Percentiles rank a stretch among this genome's conserved stretches.
Conservation (phyloP, 1,139 yeast species). For the Geotrichum restrictum region DNA sequence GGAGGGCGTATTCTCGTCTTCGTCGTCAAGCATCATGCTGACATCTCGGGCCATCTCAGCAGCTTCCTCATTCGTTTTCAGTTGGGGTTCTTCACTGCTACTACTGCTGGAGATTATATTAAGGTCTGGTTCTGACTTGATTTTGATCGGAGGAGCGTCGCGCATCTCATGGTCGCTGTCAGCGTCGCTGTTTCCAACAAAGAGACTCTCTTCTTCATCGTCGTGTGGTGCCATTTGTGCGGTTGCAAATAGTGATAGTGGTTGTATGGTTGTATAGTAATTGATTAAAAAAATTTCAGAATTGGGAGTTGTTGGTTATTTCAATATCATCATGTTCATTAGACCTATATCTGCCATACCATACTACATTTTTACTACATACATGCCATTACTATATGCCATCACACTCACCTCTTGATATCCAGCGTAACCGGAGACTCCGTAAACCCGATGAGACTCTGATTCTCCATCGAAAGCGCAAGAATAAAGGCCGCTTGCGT, state of each 20-base stretch:
- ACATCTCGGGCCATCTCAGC: too few relatives aligned
- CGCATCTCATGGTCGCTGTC: slow-evolving; percentile 11
- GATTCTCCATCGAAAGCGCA: slow-evolving; percentile 6
- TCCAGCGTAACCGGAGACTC: not conserved
- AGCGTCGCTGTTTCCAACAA: slow-evolving; percentile 12
- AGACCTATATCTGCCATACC: too few relatives aligned
- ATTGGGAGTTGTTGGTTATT: too few relatives aligned
- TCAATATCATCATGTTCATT: too few relatives aligned
- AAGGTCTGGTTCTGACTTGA: slow-evolving; percentile 6
- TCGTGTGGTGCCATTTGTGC: slow-evolving; percentile 5
- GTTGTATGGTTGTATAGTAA: too few relatives aligned
- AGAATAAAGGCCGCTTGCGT: slow-evolving; percentile 5
- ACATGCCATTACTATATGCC: too few relatives aligned
- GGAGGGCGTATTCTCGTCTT: too few relatives aligned
- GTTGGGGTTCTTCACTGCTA: not conserved
- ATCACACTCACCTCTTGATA: not conserved
- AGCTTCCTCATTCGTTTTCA: not conserved
- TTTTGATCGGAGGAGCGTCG: slow-evolving; percentile 9
- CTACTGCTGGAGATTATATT: not conserved
- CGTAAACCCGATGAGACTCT: not conserved
- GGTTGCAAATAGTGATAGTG: not conserved
- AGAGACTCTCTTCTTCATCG: slow-evolving; percentile 18
- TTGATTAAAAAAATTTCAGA: not conserved
- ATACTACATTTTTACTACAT: too few relatives aligned
- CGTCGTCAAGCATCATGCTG: too few relatives aligned